Conservation (phyloP, 495 filamentous ascomycete genomes). For the Xylaria castorea region DNA sequence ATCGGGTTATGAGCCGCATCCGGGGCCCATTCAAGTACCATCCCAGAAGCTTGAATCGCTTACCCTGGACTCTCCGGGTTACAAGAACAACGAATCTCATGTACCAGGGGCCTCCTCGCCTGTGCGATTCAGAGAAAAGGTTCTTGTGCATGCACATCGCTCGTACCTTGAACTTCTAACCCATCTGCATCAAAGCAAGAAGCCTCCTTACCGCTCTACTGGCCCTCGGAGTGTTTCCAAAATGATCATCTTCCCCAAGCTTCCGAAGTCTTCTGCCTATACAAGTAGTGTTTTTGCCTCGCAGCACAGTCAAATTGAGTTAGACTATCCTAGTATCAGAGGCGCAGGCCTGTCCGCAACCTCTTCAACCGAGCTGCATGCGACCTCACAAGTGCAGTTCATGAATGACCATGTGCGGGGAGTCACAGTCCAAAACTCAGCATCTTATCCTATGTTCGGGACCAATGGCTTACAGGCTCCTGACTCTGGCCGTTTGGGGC, state of each 20-base stretch:
- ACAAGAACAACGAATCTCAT: slow-evolving; percentile 21
- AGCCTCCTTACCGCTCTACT: slow-evolving; percentile 43
- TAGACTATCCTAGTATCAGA: slow-evolving; percentile 10
- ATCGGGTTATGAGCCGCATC: slow-evolving; percentile 32
- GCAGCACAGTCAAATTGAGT: slow-evolving; percentile 25
- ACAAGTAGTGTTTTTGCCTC: slow-evolving; percentile 27
- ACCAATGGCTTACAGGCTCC: slow-evolving; percentile 28
- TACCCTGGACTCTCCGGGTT: slow-evolving; percentile 42
- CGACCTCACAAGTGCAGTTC: slow-evolving; percentile 31
- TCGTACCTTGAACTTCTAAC: slow-evolving; percentile 87
- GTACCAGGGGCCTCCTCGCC: slow-evolving; percentile 48
- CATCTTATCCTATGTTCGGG: slow-evolving; percentile 36
- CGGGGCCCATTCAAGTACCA: slow-evolving; percentile 36
- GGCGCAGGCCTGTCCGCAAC: slow-evolving; percentile 6
- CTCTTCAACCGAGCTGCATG: slow-evolving; percentile 32
- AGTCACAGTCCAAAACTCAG: slow-evolving; percentile 27
- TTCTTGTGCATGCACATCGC: slow-evolving; percentile 82
- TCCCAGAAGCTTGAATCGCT: slow-evolving; percentile 48
- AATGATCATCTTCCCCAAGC: slow-evolving; percentile 57
- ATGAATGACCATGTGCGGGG: slow-evolving; percentile 29
- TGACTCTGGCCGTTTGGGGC: slow-evolving; percentile 25
- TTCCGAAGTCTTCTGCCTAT: slow-evolving; percentile 44
- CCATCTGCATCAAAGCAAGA: slow-evolving; percentile 71
- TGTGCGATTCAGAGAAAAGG: slow-evolving; percentile 77
- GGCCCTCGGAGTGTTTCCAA: slow-evolving; percentile 41